These are phyloP conservation scores for Hamigera avellanea DNA, from an alignment of 495 filamentous ascomycete genomes.

Conservation along the genomic window DNA sequence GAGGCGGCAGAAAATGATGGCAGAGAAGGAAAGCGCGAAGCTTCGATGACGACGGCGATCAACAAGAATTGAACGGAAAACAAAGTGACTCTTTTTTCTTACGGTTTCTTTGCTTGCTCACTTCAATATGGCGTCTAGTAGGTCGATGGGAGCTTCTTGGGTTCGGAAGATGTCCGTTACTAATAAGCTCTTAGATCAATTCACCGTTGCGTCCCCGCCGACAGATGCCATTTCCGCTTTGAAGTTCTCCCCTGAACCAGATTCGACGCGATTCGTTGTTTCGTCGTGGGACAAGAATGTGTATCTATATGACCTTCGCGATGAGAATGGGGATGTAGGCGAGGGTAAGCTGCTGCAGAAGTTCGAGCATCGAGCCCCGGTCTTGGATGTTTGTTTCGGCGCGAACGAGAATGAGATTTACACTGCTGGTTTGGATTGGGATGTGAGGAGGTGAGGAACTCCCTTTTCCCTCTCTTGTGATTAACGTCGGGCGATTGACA, in stretches of 20 bases:
- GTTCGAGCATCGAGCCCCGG: constrained; percentile 74
- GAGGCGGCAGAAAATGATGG: constrained; percentile 23
- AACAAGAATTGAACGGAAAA: constrained; percentile 4
- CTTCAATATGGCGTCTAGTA: constrained; percentile 27
- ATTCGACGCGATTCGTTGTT: constrained; percentile 60
- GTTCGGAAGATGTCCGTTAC: neutral
- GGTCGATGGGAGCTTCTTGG: constrained; percentile 5
- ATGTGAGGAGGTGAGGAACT: constrained; percentile 54
- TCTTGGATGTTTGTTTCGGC: constrained; percentile 88
- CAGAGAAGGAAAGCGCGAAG: constrained; percentile 7
- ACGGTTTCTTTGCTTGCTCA: neutral
- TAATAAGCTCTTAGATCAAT: constrained; percentile 27
- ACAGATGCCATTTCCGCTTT: constrained; percentile 78
- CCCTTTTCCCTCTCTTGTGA: neutral
- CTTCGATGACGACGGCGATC: constrained; percentile 17
- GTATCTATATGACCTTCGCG: constrained; percentile 74
- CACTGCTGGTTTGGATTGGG: constrained; percentile 73
- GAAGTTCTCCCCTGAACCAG: constrained; percentile 63
- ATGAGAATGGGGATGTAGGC: constrained; percentile 42
- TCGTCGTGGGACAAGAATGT: constrained; percentile 92
- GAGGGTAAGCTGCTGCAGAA: constrained; percentile 53
- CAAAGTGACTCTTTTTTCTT: neutral
- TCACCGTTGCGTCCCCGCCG: constrained; percentile 50
- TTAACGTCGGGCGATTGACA: neutral
- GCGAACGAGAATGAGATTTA: constrained; percentile 68